Base-by-base conservation (phyloP, 805 yeast genomes). In the Yamadazyma ubonensis region DNA sequence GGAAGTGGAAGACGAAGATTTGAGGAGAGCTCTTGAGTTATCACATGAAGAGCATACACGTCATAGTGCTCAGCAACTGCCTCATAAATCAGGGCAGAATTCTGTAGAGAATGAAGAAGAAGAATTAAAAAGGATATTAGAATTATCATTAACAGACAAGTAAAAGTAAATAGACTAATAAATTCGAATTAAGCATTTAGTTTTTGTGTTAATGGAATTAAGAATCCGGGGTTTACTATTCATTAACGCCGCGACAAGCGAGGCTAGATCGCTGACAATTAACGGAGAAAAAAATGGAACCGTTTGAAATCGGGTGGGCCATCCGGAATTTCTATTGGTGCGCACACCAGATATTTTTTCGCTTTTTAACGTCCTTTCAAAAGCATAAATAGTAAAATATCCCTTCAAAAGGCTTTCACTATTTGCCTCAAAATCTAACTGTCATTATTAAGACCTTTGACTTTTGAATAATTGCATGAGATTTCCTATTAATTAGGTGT, bases 101-200 rank as follows among this genome's bases (percentile, higher is more conserved):
- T 29, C 29, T 20, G 18, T 7, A 11, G 25, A 20, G 16, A 8
- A 19, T 33, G n/a, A 48, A 42, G 41, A 39, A 6, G 39, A 43
- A 15, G 39, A 43, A 16, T 30, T 46, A n/a, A 34, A 31, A 22
- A 18, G 44, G 22, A 36, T 43, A n/a, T 20, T 46, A n/a, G 48
- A 46, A 28, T 39, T 46, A 19, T 46, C 50, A 10, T 31, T 43
- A 14, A n/a, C 31, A 26, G 50, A 46, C 5, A 26, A 34, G 10
- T 34, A 34, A 11, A 10, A 12, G 10, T 23, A 23, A n/a, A 22
- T 22, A 22, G 25, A 22, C 25, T 22, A 22, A 22, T 22, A 22
- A n/a, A n/a, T n/a, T n/a, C n/a, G n/a, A n/a, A n/a, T n/a, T n/a
- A n/a, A n/a, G n/a, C n/a, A n/a, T n/a, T n/a, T n/a, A n/a, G n/a